Conservation (phyloP, 2,329 filamentous ascomycete species). For the Arthrobotrys pseudoclavata region DNA sequence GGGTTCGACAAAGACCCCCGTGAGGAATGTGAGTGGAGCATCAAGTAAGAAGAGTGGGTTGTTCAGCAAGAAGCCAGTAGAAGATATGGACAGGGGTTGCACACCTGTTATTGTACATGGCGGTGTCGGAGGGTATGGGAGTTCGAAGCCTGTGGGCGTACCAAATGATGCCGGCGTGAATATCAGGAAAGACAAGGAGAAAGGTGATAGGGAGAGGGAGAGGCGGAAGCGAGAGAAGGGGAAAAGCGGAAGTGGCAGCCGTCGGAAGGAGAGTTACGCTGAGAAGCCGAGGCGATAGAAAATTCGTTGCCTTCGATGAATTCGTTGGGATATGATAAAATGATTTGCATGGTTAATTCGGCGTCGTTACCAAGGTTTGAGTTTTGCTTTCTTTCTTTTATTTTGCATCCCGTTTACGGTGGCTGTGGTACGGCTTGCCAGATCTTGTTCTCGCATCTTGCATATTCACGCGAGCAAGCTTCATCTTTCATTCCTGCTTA, state of each 20-base stretch:
- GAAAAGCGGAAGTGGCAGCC: constrained; percentile 25
- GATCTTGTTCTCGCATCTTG: constrained; percentile 11
- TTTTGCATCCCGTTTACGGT: neutral
- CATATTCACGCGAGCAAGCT: constrained; percentile 15
- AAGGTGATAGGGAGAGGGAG: constrained; percentile 37
- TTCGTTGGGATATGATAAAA: constrained; percentile 26
- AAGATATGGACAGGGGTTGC: constrained; percentile 40
- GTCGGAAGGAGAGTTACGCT: constrained; percentile 41
- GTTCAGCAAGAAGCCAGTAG: constrained; percentile 48
- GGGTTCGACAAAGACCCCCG: constrained; percentile 37
- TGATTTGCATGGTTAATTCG: constrained; percentile 46
- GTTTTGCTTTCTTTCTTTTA: constrained; percentile 4
- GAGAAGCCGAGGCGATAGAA: constrained; percentile 43
- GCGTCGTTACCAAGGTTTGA: constrained; percentile 37
- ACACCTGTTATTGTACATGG: constrained; percentile 48
- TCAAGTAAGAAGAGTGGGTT: constrained; percentile 50
- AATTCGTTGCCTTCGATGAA: constrained; percentile 12
- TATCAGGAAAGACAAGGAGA: constrained; percentile 34
- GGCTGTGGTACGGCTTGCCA: constrained; percentile 32
- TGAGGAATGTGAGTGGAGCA: constrained; percentile 40
- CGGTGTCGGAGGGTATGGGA: constrained; percentile 47
- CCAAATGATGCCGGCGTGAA: constrained; percentile 40
- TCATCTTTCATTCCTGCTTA: constrained; percentile 25
- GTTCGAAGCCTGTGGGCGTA: constrained; percentile 44
- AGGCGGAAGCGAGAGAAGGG: constrained; percentile 38